Evolutionary conservation across 2,329 filamentous ascomycete genomes (phyloP).

Genomic region (Aspergillus candidus): DNA sequence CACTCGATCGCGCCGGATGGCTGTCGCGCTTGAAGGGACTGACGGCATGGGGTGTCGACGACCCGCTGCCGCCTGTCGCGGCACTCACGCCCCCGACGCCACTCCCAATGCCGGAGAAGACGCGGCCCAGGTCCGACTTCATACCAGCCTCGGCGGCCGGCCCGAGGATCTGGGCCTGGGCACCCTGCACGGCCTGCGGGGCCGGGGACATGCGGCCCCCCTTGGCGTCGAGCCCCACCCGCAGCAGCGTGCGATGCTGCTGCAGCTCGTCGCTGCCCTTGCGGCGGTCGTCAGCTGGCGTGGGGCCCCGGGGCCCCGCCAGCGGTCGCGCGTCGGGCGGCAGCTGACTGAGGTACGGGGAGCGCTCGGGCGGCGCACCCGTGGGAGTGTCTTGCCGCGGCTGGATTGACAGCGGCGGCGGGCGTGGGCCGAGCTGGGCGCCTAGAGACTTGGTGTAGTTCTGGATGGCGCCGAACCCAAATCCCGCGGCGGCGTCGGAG

Average conservation of each 20-base stretch:
- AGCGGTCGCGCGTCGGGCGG: slow-evolving; percentile 30
- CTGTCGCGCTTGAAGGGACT: slow-evolving; percentile 49
- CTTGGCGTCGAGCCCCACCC: slow-evolving; percentile 66
- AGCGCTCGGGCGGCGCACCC: slow-evolving; percentile 29
- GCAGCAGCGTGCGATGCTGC: slow-evolving; percentile 63
- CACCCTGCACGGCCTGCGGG: slow-evolving; percentile 89
- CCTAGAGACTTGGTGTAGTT: slow-evolving; percentile 38
- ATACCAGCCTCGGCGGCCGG: slow-evolving; percentile 80
- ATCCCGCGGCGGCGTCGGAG: slow-evolving; percentile 25
- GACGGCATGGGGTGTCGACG: slow-evolving; percentile 48
- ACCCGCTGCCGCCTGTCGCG: slow-evolving; percentile 45
- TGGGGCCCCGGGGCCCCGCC: slow-evolving; percentile 27
- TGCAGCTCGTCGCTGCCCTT: slow-evolving; percentile 51
- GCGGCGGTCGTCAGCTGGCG: slow-evolving; percentile 36
- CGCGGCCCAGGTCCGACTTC: slow-evolving; percentile 89
- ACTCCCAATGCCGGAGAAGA: slow-evolving; percentile 88
- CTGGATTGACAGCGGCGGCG: slow-evolving; percentile 27
- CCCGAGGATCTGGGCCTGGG: slow-evolving; percentile 71
- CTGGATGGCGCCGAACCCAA: slow-evolving; percentile 37
- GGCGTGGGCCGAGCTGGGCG: slow-evolving; percentile 32
- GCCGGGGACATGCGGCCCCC: slow-evolving; percentile 78
- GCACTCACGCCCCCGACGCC: slow-evolving; percentile 53
- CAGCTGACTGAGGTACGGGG: slow-evolving; percentile 27
- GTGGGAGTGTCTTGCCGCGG: slow-evolving; percentile 30
- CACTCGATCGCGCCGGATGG: slow-evolving; percentile 39